Evolutionary conservation across 1,284 basidiomycete species (phyloP).

Genomic region (Neotropicomus parvogracilis): DNA sequence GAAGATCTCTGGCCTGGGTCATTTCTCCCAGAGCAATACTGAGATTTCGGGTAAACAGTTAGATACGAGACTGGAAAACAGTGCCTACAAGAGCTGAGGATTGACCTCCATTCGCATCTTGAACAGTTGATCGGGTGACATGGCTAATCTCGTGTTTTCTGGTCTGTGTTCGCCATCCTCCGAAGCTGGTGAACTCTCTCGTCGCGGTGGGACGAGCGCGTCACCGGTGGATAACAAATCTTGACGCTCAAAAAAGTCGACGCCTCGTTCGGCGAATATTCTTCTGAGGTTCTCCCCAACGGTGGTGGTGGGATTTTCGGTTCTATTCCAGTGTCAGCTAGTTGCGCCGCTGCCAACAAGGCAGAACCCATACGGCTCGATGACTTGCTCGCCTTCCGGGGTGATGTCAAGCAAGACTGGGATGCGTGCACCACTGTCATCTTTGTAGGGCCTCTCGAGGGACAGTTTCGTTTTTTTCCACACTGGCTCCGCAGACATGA

Average conservation of each 20-base stretch:
- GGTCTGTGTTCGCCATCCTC: conserved; percentile 31
- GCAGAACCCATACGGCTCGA: conserved; percentile 56
- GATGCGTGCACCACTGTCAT: conserved; percentile 60
- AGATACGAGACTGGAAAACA: neutral
- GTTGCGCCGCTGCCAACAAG: conserved; percentile 10
- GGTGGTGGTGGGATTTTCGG: conserved; percentile 49
- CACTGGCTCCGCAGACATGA: conserved; percentile 37
- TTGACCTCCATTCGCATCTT: conserved; percentile 69
- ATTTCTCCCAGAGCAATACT: conserved; percentile 76
- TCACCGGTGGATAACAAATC: conserved; percentile 32
- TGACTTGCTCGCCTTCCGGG: conserved; percentile 61
- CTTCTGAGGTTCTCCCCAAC: conserved; percentile 63
- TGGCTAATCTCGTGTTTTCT: conserved; percentile 40
- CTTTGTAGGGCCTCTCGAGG: conserved; percentile 74
- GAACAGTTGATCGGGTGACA: conserved; percentile 70
- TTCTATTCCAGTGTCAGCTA: conserved; percentile 35
- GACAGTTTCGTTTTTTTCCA: conserved; percentile 64
- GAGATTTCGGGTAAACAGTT: conserved; percentile 19
- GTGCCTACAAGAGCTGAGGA: conserved; percentile 64
- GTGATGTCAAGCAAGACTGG: conserved; percentile 66
- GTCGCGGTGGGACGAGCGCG: conserved; percentile 22
- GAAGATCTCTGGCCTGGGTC: conserved; percentile 65
- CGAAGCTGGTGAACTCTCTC: conserved; percentile 24
- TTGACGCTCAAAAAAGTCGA: conserved; percentile 67
- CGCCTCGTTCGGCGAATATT: conserved; percentile 67